Evolutionary conservation across 495 filamentous ascomycete genomes (phyloP).

Genomic region (Hypoxylon fuscum): DNA sequence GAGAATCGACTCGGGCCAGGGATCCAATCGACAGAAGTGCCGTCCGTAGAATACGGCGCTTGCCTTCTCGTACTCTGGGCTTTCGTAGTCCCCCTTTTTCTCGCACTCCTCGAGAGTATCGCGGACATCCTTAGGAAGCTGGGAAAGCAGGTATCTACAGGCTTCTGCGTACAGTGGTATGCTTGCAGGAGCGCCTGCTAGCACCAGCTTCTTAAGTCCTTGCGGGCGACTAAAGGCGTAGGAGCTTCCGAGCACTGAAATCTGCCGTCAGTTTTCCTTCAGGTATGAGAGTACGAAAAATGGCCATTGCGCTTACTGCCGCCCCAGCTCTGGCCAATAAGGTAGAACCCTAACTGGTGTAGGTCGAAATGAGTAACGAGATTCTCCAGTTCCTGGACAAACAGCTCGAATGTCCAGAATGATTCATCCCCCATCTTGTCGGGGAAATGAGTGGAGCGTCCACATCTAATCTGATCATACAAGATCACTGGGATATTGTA

Average conservation of each 20-base stretch:
- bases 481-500: conserved; percentile 54
- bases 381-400: conserved; percentile 59
- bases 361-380: conserved; percentile 51
- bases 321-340: conserved; percentile 60
- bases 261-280: no score
- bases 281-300: no score
- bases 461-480: conserved; percentile 64
- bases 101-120: conserved; percentile 25
- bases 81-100: conserved; percentile 43
- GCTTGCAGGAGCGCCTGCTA: conserved; percentile 29
- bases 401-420: conserved; percentile 53
- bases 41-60: conserved; percentile 47
- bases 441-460: conserved; percentile 53
- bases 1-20: conserved; percentile 46
- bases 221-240: conserved; percentile 41
- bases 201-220: conserved; percentile 25
- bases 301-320: conserved; percentile 34
- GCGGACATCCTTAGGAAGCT: conserved; percentile 27
- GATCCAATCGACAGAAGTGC: conserved; percentile 53
- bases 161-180: conserved; percentile 32
- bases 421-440: conserved; percentile 47
- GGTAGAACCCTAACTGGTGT: conserved; percentile 46
- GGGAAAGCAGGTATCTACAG: conserved; percentile 12
- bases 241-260: conserved; percentile 48
- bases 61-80: conserved; percentile 52